These are phyloP conservation scores for Codiaeum variegatum DNA, from an alignment of 441 rosid species.

Conservation along the genomic window DNA sequence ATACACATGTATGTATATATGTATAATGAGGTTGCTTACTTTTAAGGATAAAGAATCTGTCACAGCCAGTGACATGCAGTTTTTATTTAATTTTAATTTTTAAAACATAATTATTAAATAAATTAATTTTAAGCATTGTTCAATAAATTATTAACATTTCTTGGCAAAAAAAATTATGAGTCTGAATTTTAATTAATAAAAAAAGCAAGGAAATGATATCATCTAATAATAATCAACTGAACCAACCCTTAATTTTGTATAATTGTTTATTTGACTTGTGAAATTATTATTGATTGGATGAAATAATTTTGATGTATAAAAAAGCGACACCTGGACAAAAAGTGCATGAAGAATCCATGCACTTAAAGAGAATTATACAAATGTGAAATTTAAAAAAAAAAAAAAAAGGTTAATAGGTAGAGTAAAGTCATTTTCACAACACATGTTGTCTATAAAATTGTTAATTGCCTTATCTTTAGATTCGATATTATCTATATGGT, in stretches of 20 bases:
- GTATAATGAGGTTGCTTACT: conserved; percentile 19
- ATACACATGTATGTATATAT: not conserved
- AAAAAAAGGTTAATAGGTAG: not conserved
- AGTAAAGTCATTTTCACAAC: conserved; percentile 15
- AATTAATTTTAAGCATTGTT: too few species aligned
- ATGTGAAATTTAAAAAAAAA: too few species aligned
- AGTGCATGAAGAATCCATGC: conserved; percentile 20
- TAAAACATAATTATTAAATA: too few species aligned
- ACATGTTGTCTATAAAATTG: conserved; percentile 17
- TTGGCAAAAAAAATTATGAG: too few species aligned
- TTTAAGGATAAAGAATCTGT: not conserved
- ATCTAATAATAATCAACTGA: too few species aligned
- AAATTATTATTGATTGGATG: not conserved
- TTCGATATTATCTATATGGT: conserved; percentile 34
- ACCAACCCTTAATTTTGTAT: too few species aligned
- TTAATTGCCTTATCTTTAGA: conserved; percentile 33
- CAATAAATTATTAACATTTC: too few species aligned
- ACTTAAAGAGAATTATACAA: not conserved
- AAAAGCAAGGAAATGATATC: too few species aligned
- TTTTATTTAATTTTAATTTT: too few species aligned
- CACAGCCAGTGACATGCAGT: conserved; percentile 17
- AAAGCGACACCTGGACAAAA: not conserved
- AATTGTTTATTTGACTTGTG: not conserved
- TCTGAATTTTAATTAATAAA: too few species aligned
- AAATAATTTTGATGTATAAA: not conserved